Conservation (phyloP, 805 yeast species). For the Komagataella populi region DNA sequence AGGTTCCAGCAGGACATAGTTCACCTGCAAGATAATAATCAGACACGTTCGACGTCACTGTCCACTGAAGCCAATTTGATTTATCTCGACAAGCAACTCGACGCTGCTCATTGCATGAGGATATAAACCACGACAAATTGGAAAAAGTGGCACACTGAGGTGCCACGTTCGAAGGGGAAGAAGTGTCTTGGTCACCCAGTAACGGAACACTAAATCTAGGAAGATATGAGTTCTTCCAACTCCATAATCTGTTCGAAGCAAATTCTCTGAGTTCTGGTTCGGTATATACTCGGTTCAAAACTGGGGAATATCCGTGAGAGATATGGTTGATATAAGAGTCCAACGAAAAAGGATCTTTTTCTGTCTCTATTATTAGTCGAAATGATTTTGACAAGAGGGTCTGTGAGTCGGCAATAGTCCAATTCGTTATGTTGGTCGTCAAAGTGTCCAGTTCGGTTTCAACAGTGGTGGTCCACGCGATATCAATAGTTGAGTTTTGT, state of each 20-base stretch:
- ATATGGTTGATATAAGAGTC: background rate
- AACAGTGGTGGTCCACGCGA: background rate
- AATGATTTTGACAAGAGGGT: background rate
- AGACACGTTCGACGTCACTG: constrained; percentile 16
- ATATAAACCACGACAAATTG: background rate
- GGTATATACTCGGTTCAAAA: background rate
- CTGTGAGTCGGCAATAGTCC: background rate
- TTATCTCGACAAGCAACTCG: constrained; percentile 42
- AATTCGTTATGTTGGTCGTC: background rate
- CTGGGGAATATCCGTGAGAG: background rate
- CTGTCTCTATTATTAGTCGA: background rate
- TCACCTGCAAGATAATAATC: constrained; percentile 32
- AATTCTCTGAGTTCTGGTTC: background rate
- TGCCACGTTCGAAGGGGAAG: background rate
- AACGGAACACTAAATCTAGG: background rate
- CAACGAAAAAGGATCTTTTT: background rate
- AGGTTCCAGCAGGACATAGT: constrained; percentile 19
- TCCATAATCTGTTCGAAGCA: background rate
- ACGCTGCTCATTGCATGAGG: background rate
- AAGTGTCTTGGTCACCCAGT: background rate
- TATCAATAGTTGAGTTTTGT: background rate
- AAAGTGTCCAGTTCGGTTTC: background rate
- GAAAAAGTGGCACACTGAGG: background rate
- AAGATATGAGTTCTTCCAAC: background rate
- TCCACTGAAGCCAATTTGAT: constrained; percentile 28